Base-by-base conservation (phyloP, 805 yeast genomes). In the Candida bentonensis region DNA sequence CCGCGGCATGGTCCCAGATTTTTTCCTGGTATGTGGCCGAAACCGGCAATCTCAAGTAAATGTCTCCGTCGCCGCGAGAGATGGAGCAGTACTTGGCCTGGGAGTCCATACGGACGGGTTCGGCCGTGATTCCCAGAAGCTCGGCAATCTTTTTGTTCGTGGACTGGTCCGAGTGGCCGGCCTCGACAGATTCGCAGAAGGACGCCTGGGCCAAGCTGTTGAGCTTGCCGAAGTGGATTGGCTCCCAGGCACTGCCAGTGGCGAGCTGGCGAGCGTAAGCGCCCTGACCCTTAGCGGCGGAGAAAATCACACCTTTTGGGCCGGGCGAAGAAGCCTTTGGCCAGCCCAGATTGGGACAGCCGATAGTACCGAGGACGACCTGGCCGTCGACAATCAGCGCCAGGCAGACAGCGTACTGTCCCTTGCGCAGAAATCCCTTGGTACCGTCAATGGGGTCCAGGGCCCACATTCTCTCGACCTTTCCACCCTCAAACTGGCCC, bases 1-100 rank as follows among this genome's bases (percentile, higher is more conserved):
- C 99, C 1, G 96, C 94, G 17, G 97, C 97, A 61, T 92, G 99
- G 63, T 92, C 99, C 97, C 98, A 92, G 48, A 92, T 87, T 63
- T 92, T 92, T 60, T 92, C 99, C 54, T 84, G 73, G 60, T 88
- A 92, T 2, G 73, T 63, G 43, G 76, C 68, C 51, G 72, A 77
- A 40, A 79, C 76, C 13, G 99, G 99, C 47, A 94, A 65, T 53
- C 99, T 78, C 48, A 92, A 68, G 55, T 94, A 92, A 13, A 92
- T 73, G 54, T 92, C 96, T 2, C 96, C 97, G 45, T 82, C 81
- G 27, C 98, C 98, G 49, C 80, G 72, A 9, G 96, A 79, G 40
- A 92, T 70, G 15, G 88, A 76, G 66, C 97, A 89, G 66, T 92
- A 92, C 62, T 92, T 92, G 11, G 86, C 98, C 64, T 92, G 98